Base-by-base conservation (phyloP, 352 stramenopile genomes). In the Pythium volutum region DNA sequence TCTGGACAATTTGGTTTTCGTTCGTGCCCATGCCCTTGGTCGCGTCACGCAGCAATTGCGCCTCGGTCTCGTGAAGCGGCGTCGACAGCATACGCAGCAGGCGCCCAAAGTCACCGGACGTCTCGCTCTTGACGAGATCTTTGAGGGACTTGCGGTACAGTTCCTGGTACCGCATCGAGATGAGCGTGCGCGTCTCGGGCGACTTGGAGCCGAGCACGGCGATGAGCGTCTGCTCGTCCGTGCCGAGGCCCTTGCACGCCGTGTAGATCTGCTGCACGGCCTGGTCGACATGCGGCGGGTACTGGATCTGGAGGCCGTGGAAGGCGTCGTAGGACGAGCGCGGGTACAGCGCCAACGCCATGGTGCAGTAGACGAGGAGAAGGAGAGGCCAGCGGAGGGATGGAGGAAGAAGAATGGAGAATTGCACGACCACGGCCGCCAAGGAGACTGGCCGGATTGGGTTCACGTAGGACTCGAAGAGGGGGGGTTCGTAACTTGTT, bases 201-300 rank as follows among this genome's bases (percentile, higher is more conserved):
- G 83, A 89, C 64, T 85, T 87, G 67, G 69, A 76, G 53, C 83
- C 81, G 22, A 93, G 70, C 54, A 89, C 76, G 6, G 70, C 46
- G 69, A 86, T 89, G 53, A 93, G 71, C 53, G 75, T 79, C 67
- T 88, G 49, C 69, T 93, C 83, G 63, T 93, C 81, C 53, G 83
- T 93, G 70, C 83, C 83, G 22, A 87, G 38, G 46, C 83, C 83
- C 55, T 84, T 81, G 64, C 72, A 85, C 22, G 83, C 83, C 15
- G 53, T 68, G 53, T 88, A 57, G 61, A 93, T 93, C 66, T 93
- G 77, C 59, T 87, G 67, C 31, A 85, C 76, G 26, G 70, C 73
- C 59, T 87, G 68, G 41, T 91, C 83, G 27, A 92, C 71, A 46
- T 81, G 59, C 41, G 71, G 55, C 33, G 77, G 74, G 55, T 76